phyloP scores from a whole-genome alignment of 495 filamentous ascomycete genomes.

The Hypoxylon intermedium region DNA sequence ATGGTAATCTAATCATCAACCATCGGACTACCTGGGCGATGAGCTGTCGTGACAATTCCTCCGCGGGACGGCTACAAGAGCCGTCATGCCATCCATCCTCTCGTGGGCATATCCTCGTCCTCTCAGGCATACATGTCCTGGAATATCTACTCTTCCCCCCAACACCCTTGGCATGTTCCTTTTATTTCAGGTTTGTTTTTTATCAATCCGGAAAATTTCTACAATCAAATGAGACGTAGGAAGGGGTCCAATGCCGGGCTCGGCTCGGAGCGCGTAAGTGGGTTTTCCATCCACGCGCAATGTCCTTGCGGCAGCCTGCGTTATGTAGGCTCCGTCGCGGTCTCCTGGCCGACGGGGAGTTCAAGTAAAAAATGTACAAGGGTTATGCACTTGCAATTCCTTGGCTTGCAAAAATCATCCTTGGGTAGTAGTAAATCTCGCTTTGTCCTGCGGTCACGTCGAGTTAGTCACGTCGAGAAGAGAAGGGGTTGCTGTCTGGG shows the following conservation, averaged over 20 bases:
- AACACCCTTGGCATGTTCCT: constrained; percentile 31
- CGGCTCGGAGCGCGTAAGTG: constrained; percentile 34
- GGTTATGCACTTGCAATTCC: constrained; percentile 43
- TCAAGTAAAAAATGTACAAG: constrained; percentile 21
- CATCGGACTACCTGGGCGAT: constrained; percentile 16
- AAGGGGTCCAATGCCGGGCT: constrained; percentile 33
- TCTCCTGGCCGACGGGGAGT: constrained; percentile 35
- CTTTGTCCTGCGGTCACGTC: constrained; percentile 2
- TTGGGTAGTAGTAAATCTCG: constrained; percentile 16
- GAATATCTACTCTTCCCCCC: constrained; percentile 10
- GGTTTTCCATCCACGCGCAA: constrained; percentile 15
- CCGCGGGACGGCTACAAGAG: constrained; percentile 6
- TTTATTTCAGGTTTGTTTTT: constrained; percentile 17
- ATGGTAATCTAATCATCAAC: constrained; percentile 4
- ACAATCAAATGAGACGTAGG: constrained; percentile 34
- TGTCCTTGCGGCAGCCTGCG: constrained; percentile 33
- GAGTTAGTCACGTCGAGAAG: constrained; percentile 13
- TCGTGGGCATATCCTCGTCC: constrained; percentile 19
- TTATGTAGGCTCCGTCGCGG: constrained; percentile 24
- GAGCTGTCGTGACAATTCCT: constrained; percentile 9
- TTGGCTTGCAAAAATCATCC: constrained; percentile 23
- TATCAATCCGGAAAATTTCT: constrained; percentile 26
- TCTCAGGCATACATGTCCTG: constrained; percentile 33
- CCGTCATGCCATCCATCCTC: constrained; percentile 10
- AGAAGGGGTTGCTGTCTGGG: neutral